Evolutionary conservation across 1,284 basidiomycete genomes (phyloP).

Genomic region (Boletellus deceptivus): DNA sequence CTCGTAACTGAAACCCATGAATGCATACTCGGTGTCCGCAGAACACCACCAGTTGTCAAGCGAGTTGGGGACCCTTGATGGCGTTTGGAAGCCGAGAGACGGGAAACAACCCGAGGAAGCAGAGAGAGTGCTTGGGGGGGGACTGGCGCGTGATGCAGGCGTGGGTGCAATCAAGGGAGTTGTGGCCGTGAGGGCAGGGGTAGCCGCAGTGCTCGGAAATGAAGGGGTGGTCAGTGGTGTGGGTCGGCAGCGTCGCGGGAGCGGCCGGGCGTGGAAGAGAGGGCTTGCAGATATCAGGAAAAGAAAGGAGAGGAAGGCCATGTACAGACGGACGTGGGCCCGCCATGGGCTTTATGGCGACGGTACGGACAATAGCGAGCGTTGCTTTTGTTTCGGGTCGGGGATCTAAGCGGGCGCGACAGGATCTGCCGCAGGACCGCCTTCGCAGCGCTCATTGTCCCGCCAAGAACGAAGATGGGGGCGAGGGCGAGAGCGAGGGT

Average conservation of each 20-base stretch:
- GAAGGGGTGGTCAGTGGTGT: not conserved
- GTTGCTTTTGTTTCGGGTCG: too few relatives aligned
- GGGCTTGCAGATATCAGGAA: constrained; percentile 3
- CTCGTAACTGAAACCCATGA: constrained; percentile 73
- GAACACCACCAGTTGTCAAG: constrained; percentile 67
- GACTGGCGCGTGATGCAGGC: too few relatives aligned
- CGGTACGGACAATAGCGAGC: too few relatives aligned
- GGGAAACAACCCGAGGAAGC: constrained; percentile 47
- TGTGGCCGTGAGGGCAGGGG: not conserved
- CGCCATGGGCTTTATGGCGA: too few relatives aligned
- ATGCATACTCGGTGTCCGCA: constrained; percentile 60
- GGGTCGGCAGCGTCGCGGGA: constrained; percentile 14
- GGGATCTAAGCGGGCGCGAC: too few relatives aligned
- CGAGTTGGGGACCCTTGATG: constrained; percentile 44
- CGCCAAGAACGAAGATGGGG: too few relatives aligned
- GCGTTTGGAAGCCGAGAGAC: constrained; percentile 57
- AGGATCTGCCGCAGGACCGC: too few relatives aligned
- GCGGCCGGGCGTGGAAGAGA: constrained; percentile 11
- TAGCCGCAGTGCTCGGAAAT: not conserved
- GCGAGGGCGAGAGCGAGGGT: too few relatives aligned
- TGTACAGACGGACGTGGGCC: too few relatives aligned
- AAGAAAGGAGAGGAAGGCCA: constrained; percentile 5
- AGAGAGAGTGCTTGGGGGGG: not conserved
- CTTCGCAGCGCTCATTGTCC: too few relatives aligned
- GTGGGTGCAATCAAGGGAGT: not conserved